Evolutionary conservation across 768 basidiomycete species (phyloP).

Genomic region (Termitomyces sp.): DNA sequence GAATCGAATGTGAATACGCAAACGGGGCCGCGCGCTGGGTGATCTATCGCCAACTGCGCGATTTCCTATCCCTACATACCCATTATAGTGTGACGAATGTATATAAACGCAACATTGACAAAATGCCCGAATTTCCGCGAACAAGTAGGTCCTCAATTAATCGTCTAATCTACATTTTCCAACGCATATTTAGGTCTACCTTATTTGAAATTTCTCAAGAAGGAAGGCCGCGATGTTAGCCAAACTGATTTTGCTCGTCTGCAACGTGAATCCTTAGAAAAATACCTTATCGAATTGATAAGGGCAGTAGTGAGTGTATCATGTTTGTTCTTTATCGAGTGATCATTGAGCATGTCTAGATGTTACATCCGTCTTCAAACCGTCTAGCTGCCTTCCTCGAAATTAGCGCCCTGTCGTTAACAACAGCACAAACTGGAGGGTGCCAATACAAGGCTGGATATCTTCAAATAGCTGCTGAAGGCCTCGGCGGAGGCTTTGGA

Average conservation of each 20-base stretch:
- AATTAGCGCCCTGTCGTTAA: slow-evolving; percentile 80
- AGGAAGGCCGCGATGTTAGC: slow-evolving; percentile 50
- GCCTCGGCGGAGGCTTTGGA: slow-evolving; percentile 54
- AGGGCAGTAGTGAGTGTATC: slow-evolving; percentile 69
- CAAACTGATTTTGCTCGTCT: slow-evolving; percentile 74
- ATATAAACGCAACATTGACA: slow-evolving; percentile 63
- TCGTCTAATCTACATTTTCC: neutral
- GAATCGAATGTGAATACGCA: slow-evolving; percentile 95
- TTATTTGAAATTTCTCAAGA: slow-evolving; percentile 82
- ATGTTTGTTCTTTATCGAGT: neutral
- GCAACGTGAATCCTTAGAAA: slow-evolving; percentile 80
- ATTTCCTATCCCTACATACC: slow-evolving; percentile 84
- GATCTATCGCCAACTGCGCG: slow-evolving; percentile 87
- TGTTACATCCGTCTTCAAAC: slow-evolving; percentile 94
- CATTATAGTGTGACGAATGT: slow-evolving; percentile 87
- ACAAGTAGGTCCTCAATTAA: slow-evolving; percentile 44
- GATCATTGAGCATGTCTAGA: slow-evolving; percentile 39
- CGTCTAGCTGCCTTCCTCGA: slow-evolving; percentile 88
- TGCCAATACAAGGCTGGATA: slow-evolving; percentile 90
- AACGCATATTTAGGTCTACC: slow-evolving; percentile 55
- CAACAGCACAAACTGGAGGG: slow-evolving; percentile 76
- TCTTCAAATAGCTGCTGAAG: slow-evolving; percentile 51
- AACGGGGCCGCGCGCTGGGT: slow-evolving; percentile 93
- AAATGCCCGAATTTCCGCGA: slow-evolving; percentile 88
- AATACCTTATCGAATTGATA: slow-evolving; percentile 83